Conservation (phyloP, 148 eudicot species). For the Rhododendron williamsianum region DNA sequence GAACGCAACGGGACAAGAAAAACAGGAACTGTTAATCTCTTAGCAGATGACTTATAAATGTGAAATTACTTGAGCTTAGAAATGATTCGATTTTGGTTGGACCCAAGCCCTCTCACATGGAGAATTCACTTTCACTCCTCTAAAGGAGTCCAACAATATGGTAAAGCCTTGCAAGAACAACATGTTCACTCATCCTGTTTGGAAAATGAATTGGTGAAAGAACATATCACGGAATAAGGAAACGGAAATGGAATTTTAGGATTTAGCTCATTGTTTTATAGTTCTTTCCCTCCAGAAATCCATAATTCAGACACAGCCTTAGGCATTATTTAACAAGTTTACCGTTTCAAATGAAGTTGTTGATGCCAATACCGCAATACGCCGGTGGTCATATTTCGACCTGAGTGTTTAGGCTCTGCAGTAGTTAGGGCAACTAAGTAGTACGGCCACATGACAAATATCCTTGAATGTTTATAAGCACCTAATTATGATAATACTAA, state of each 20-base stretch:
- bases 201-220: neutral
- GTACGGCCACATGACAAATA: neutral
- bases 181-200: neutral
- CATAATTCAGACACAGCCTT: neutral
- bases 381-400: neutral
- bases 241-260: neutral
- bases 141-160: neutral
- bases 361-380: neutral
- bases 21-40: conserved; percentile 1
- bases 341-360: neutral
- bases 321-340: neutral
- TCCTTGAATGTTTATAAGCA: neutral
- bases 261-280: neutral
- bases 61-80: neutral
- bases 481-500: neutral
- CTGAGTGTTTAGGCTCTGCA: neutral
- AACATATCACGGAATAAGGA: neutral
- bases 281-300: neutral
- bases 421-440: neutral
- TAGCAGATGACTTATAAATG: neutral
- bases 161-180: neutral
- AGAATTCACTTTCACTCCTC: neutral
- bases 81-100: neutral
- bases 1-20: neutral
- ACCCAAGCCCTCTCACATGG: neutral